These are phyloP conservation scores for Solanum tarapatanum DNA, from an alignment of 257 asterid genomes.

Conservation along the genomic window DNA sequence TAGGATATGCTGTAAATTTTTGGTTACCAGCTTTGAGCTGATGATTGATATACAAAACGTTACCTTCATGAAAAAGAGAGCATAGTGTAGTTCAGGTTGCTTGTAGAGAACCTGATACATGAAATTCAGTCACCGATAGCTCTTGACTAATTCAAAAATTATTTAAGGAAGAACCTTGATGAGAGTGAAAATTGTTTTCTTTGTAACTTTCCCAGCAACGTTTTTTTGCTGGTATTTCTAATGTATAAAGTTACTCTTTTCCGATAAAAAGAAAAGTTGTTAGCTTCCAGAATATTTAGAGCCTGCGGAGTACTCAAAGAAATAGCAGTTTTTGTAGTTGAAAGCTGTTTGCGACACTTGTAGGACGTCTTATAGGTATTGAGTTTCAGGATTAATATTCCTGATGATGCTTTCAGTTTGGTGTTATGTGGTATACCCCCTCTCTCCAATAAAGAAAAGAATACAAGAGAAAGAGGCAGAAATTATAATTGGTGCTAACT, in stretches of 20 bases:
- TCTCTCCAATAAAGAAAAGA: not conserved
- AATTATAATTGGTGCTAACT: not conserved
- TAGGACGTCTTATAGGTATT: too few relatives aligned
- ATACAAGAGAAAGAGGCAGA: not conserved
- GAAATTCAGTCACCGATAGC: not conserved
- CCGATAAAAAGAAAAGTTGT: not conserved
- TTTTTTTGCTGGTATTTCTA: not conserved
- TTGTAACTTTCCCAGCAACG: not conserved
- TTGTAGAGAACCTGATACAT: not conserved
- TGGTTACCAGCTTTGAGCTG: not conserved
- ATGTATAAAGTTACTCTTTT: not conserved
- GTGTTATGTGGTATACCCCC: not conserved
- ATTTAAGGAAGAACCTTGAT: not conserved
- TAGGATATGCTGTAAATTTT: not conserved
- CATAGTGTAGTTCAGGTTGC: not conserved
- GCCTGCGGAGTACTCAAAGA: not conserved
- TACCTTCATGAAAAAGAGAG: not conserved
- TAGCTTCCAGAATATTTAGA: not conserved
- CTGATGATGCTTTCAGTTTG: too few relatives aligned
- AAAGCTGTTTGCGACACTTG: not conserved
- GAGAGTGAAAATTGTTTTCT: not conserved
- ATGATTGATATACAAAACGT: not conserved
- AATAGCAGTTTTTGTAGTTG: not conserved
- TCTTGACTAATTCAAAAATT: not conserved
- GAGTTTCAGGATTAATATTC: too few relatives aligned